These are phyloP conservation scores for Botrytis porri DNA, from an alignment of 2,329 filamentous ascomycete genomes.

Conservation along the genomic window DNA sequence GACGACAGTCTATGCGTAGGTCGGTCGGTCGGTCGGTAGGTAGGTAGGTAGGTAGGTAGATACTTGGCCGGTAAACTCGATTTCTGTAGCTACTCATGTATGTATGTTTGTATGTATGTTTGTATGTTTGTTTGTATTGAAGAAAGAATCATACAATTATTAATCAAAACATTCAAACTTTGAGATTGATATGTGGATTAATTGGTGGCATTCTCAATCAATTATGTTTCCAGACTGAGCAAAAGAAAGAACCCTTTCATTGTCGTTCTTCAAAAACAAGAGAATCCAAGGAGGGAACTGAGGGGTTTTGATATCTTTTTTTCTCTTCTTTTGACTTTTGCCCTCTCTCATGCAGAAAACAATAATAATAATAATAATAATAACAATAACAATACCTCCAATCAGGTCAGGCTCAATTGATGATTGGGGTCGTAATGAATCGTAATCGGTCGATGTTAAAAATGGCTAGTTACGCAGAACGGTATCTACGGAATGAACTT, in stretches of 20 bases:
- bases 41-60: neutral
- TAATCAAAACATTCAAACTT: neutral
- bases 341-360: neutral
- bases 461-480: neutral
- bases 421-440: neutral
- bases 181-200: neutral
- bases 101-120: neutral
- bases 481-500: neutral
- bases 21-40: neutral
- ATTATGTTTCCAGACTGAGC: neutral
- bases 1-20: constrained; percentile 13
- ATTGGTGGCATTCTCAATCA: constrained; percentile 13
- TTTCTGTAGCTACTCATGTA: neutral
- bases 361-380: neutral
- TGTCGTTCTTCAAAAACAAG: neutral
- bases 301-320: constrained; percentile 10
- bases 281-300: neutral
- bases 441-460: constrained; percentile 1
- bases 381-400: neutral
- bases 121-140: no score
- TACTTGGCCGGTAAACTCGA: neutral
- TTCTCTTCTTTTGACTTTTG: constrained; percentile 6
- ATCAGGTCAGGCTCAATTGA: neutral
- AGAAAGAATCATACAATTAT: neutral
- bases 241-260: neutral